These are phyloP conservation scores for Hibiscus tridactylites DNA, from an alignment of 345 rosid genomes.

Conservation along the genomic window DNA sequence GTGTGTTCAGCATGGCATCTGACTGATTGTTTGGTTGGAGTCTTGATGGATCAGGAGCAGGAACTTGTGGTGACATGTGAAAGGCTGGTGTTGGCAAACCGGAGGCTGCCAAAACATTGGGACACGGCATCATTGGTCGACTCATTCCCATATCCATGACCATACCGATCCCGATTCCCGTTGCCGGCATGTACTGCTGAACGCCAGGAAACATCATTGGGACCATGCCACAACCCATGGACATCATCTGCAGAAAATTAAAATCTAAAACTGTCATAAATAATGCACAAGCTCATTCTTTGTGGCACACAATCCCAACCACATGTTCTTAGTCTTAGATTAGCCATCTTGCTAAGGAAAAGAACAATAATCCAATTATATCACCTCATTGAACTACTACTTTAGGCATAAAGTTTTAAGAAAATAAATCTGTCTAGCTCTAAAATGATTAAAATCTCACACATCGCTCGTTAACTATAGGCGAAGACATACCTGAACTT, in stretches of 20 bases:
- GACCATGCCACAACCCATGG: conserved; percentile 78
- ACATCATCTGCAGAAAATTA: conserved; percentile 57
- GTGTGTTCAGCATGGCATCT: conserved; percentile 32
- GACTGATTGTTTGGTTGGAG: conserved; percentile 33
- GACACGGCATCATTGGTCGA: conserved; percentile 69
- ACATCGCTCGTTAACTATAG: background rate
- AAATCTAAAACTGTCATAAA: conserved; percentile 14
- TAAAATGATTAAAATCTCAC: background rate
- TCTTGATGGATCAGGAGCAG: conserved; percentile 50
- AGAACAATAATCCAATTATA: background rate
- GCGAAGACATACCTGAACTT: conserved; percentile 39
- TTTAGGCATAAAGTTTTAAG: background rate
- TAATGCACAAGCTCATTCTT: conserved; percentile 5
- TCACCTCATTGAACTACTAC: background rate
- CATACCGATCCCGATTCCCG: conserved; percentile 58
- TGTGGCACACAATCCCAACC: background rate
- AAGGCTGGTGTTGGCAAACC: conserved; percentile 47
- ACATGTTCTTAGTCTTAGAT: background rate
- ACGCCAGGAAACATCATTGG: conserved; percentile 71
- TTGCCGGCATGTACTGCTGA: conserved; percentile 50
- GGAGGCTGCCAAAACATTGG: conserved; percentile 48
- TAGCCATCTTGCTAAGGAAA: background rate
- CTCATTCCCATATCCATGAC: conserved; percentile 49
- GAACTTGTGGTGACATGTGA: conserved; percentile 41
- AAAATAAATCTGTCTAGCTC: background rate